Evolutionary conservation across 2,329 filamentous ascomycete genomes (phyloP).

Genomic region (Colletotrichum salicis): DNA sequence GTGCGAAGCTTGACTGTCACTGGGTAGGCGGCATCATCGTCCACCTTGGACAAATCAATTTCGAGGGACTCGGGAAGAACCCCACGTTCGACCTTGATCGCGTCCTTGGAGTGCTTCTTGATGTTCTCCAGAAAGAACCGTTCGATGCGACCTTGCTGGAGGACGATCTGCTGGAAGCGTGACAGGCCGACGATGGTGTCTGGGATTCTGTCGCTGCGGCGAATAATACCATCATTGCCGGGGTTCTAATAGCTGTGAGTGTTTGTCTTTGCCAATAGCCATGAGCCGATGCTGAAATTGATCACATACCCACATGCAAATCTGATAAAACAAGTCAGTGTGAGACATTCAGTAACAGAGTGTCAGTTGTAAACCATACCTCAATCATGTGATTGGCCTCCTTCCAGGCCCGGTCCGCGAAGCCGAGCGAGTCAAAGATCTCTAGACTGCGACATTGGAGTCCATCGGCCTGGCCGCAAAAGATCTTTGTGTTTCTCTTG

Average conservation of each 20-base stretch:
- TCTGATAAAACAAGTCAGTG: conserved; percentile 15
- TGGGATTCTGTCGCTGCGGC: conserved; percentile 68
- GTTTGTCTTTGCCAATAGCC: background rate
- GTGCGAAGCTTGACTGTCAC: conserved; percentile 69
- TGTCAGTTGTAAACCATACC: conserved; percentile 49
- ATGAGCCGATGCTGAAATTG: background rate
- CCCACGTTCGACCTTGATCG: conserved; percentile 67
- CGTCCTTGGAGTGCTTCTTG: conserved; percentile 58
- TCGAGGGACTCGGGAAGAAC: conserved; percentile 66
- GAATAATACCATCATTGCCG: conserved; percentile 65
- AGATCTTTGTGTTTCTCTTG: conserved; percentile 53
- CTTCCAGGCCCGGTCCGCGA: conserved; percentile 71
- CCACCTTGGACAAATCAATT: conserved; percentile 62
- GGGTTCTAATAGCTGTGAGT: conserved; percentile 65
- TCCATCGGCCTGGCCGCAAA: conserved; percentile 57
- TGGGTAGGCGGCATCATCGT: conserved; percentile 66
- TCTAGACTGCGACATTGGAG: conserved; percentile 73
- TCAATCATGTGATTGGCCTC: conserved; percentile 77
- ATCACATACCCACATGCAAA: conserved; percentile 34
- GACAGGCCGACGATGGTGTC: conserved; percentile 72
- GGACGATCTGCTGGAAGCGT: conserved; percentile 71
- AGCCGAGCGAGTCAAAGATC: conserved; percentile 78
- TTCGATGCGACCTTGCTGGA: conserved; percentile 79
- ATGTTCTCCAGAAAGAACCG: conserved; percentile 73
- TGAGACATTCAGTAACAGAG: conserved; percentile 18